Evolutionary conservation across 2,329 filamentous ascomycete species (phyloP), one percentile per base, ranked within the genome.

Genomic region (Fusarium papillatum): DNA sequence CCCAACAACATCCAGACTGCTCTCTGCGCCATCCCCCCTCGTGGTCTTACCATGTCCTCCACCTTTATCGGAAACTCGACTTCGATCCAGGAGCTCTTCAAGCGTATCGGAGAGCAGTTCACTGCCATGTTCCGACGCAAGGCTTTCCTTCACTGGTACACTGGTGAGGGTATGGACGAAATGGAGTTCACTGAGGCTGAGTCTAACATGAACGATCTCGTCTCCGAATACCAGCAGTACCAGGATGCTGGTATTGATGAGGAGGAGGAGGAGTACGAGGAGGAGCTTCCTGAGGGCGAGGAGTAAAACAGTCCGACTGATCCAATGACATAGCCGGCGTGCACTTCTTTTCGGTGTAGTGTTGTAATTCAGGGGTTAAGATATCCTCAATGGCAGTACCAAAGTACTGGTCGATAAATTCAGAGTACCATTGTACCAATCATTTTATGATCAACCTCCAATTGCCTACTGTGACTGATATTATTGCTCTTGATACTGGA

Each of bases 81-180:
- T 82, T 97, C 96, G 80, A 99, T 99, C 89, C 97, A 99, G 92
- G 97, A 99, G 91, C 95, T 99, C 83, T 99, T 99, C 95, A 98
- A 99, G 95, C 96, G 97, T 93, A 91, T 99, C 82, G 97, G 97
- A 85, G 97, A 99, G 88, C 97, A 99, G 90, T 99, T 99, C 93
- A 96, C 94, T 89, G 97, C 96, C 86, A 99, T 99, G 97, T 99
- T 99, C 94, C 93, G 97, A 90, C 95, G 97, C 90, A 99, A 98
- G 95, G 97, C 97, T 93, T 99, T 99, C 95, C 95, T 99, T 93
- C 97, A 98, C 91, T 99, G 97, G 97, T 99, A 99, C 90, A 99
- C 97, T 93, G 96, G 96, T 85, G 97, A 99, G 92, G 97, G 97
- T 90, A 99, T 99, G 97, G 97, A 99, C 89, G 97, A 99, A 94